phyloP scores from a whole-genome alignment of 163 green algal species.

The Scenedesmus sp. region DNA sequence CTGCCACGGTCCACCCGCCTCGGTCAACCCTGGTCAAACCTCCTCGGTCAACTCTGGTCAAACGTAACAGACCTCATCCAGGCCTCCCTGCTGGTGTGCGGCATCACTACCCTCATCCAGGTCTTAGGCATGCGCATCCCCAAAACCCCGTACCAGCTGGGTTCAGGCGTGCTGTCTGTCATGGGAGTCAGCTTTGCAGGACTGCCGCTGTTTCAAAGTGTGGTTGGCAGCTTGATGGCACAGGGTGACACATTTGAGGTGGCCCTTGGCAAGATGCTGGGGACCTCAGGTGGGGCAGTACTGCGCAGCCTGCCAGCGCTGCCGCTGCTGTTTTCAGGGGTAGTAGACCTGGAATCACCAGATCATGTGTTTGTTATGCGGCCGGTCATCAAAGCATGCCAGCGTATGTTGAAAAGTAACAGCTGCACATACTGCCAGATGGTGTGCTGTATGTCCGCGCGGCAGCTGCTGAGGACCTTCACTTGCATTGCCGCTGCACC shows the following conservation, averaged over 20 bases:
- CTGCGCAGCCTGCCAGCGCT: no score
- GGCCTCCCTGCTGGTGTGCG: slow-evolving; percentile 79
- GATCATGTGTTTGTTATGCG: no score
- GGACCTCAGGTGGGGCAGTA: slow-evolving; percentile 59
- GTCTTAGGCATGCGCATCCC: slow-evolving; percentile 54
- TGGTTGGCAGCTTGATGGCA: slow-evolving; percentile 44
- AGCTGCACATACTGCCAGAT: no score
- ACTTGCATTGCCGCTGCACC: no score
- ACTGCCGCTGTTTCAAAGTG: not conserved
- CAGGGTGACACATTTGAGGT: slow-evolving; percentile 66
- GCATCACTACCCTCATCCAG: slow-evolving; percentile 80
- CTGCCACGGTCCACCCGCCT: no score
- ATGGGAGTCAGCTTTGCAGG: slow-evolving; percentile 70
- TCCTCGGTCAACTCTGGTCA: not conserved
- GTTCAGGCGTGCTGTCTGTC: slow-evolving; percentile 78
- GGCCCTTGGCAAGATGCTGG: slow-evolving; percentile 78
- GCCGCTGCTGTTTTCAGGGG: no score
- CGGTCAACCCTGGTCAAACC: not conserved
- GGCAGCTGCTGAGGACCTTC: no score
- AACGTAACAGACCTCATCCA: slow-evolving; percentile 78
- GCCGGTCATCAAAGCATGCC: no score
- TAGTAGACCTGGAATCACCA: no score
- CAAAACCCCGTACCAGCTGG: slow-evolving; percentile 54
- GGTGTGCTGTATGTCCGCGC: no score
- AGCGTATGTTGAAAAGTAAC: no score